A percentile compares a stretch with the other conserved stretches of the same genome.
Conservation (phyloP, 371 early-diverging fungal genomes). For the Syncephalastrum sp. region DNA sequence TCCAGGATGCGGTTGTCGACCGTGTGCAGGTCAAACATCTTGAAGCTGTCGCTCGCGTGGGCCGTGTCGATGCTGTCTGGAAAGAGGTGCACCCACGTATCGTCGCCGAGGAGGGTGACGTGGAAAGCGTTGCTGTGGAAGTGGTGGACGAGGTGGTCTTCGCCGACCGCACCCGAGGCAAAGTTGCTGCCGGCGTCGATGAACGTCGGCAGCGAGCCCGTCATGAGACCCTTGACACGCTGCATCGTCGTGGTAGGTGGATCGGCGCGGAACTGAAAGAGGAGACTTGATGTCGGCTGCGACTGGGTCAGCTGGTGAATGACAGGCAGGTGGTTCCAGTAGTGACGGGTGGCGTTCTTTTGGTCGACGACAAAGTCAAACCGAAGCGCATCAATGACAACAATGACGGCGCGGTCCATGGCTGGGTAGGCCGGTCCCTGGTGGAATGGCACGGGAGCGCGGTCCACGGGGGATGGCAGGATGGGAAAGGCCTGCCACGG, state of each 20-base stretch:
- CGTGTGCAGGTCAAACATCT: slow-evolving; percentile 92
- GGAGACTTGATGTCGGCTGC: slow-evolving; percentile 64
- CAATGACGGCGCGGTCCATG: slow-evolving; percentile 68
- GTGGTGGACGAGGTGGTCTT: slow-evolving; percentile 81
- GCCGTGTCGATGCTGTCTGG: slow-evolving; percentile 59
- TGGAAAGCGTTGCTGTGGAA: slow-evolving; percentile 42
- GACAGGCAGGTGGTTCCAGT: slow-evolving; percentile 76
- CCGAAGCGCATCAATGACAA: slow-evolving; percentile 91
- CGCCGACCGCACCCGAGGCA: slow-evolving; percentile 76
- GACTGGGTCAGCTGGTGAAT: slow-evolving; percentile 50
- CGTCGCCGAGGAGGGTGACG: slow-evolving; percentile 84
- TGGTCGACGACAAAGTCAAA: slow-evolving; percentile 65
- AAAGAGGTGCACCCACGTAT: slow-evolving; percentile 91
- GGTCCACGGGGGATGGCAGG: background rate
- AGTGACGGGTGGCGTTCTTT: slow-evolving; percentile 32
- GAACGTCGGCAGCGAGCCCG: slow-evolving; percentile 90
- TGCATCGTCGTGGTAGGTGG: slow-evolving; percentile 98
- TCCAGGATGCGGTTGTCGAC: slow-evolving; percentile 85
- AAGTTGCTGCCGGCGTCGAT: slow-evolving; percentile 95
- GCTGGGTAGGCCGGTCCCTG: slow-evolving; percentile 31
- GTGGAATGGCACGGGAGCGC: no score
- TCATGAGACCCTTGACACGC: slow-evolving; percentile 89
- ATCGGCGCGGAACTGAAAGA: slow-evolving; percentile 88
- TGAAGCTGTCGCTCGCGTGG: slow-evolving; percentile 83
- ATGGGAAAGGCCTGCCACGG: background rate